These are phyloP conservation scores for Diaporthe capsici DNA, from an alignment of 2,329 filamentous ascomycete genomes.

Conservation along the genomic window DNA sequence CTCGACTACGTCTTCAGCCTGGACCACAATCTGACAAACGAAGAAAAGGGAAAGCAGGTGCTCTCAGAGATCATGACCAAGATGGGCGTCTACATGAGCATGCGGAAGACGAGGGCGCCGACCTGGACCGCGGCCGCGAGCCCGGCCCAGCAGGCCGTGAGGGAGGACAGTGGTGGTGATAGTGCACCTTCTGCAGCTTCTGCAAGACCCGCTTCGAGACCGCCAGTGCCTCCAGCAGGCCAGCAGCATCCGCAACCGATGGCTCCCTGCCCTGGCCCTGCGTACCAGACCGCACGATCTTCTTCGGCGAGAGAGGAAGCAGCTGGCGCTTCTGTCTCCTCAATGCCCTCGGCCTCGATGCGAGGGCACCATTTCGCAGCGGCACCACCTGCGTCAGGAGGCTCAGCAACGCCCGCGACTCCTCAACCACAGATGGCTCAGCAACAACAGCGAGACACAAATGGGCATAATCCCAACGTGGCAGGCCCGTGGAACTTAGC, in stretches of 20 bases:
- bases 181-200: background rate
- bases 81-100: conserved; percentile 69
- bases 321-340: background rate
- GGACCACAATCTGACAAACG: conserved; percentile 63
- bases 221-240: background rate
- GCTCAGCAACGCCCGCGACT: background rate
- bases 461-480: conserved; percentile 55
- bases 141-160: conserved; percentile 53
- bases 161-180: conserved; percentile 41
- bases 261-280: background rate
- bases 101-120: conserved; percentile 71
- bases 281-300: background rate
- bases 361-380: background rate
- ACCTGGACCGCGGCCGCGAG: conserved; percentile 58
- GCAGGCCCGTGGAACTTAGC: conserved; percentile 62
- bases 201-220: background rate
- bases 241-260: conserved; percentile 22
- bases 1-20: conserved; percentile 80
- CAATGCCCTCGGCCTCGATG: background rate
- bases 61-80: conserved; percentile 74
- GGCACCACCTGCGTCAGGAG: background rate
- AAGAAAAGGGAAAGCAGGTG: conserved; percentile 72
- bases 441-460: conserved; percentile 40
- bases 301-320: conserved; percentile 10
- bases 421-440: background rate